phyloP scores from a whole-genome alignment of 139 green algal species.

The Astrephomene gubernaculifera region DNA sequence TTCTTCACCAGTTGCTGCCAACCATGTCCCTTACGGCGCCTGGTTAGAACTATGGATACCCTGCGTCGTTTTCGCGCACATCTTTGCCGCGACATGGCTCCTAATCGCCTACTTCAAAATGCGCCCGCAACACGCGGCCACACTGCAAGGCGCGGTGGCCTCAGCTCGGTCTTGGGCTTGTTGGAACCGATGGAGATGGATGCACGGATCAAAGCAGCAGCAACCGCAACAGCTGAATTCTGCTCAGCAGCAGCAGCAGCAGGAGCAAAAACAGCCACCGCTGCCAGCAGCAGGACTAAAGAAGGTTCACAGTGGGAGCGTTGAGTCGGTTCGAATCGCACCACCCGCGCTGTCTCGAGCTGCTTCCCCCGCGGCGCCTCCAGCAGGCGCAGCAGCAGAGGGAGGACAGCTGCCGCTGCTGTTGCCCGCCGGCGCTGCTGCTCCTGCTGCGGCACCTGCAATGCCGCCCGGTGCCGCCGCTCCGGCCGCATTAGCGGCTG shows the following conservation, averaged over 20 bases:
- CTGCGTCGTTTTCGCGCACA: constrained; percentile 50
- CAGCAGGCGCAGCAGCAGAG: not conserved
- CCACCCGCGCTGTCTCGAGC: no score
- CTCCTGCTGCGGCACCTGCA: not conserved
- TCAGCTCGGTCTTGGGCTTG: not conserved
- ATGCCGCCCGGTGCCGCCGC: not conserved
- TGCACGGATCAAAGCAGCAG: not conserved
- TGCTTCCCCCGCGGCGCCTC: no score
- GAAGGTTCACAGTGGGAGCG: no score
- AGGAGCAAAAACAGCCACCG: not conserved
- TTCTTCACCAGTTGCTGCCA: no score
- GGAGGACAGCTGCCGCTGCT: no score
- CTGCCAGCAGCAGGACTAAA: no score
- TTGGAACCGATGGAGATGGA: no score
- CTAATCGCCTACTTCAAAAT: constrained; percentile 34
- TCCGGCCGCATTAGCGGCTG: not conserved
- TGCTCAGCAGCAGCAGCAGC: not conserved
- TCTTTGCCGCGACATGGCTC: constrained; percentile 49
- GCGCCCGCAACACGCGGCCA: constrained; percentile 13
- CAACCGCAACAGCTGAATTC: not conserved
- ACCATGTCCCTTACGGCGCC: no score
- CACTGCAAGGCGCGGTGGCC: not conserved
- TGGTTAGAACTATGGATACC: constrained; percentile 50
- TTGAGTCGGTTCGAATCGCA: no score
- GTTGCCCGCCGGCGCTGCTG: not conserved